phyloP scores from a whole-genome alignment of 2,329 filamentous ascomycete species.

The Colletotrichum sansevieriae region DNA sequence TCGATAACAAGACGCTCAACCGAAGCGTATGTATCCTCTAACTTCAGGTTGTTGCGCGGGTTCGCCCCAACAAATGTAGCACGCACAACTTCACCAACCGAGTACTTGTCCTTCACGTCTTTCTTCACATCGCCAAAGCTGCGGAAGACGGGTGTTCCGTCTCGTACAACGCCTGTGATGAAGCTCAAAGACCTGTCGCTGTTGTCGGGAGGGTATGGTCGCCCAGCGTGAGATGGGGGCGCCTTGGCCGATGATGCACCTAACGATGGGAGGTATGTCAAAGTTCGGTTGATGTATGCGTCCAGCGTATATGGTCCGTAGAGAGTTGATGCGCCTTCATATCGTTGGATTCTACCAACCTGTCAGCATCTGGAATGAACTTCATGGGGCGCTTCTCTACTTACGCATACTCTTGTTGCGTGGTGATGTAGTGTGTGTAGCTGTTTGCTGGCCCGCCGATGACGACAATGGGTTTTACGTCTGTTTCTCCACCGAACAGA shows the following conservation, averaged over 20 bases:
- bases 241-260: slow-evolving; percentile 10
- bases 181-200: slow-evolving; percentile 80
- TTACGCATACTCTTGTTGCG: slow-evolving; percentile 72
- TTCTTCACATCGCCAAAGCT: slow-evolving; percentile 76
- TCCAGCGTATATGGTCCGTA: slow-evolving; percentile 88
- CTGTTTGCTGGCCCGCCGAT: slow-evolving; percentile 90
- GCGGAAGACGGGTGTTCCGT: slow-evolving; percentile 74
- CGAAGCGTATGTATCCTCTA: slow-evolving; percentile 82
- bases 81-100: slow-evolving; percentile 69
- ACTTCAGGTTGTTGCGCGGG: slow-evolving; percentile 85
- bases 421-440: slow-evolving; percentile 84
- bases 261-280: slow-evolving; percentile 34
- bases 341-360: slow-evolving; percentile 74
- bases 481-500: slow-evolving; percentile 56
- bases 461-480: slow-evolving; percentile 75
- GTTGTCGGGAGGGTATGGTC: slow-evolving; percentile 81
- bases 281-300: slow-evolving; percentile 85
- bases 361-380: slow-evolving; percentile 44
- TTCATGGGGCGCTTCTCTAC: slow-evolving; percentile 24
- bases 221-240: slow-evolving; percentile 51
- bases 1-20: slow-evolving; percentile 72
- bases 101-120: slow-evolving; percentile 65
- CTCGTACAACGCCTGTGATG: slow-evolving; percentile 82
- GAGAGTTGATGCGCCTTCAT: slow-evolving; percentile 90
- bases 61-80: slow-evolving; percentile 87